phyloP scores from a whole-genome alignment of 257 asterid genomes.

The Solanum ahanhuiri region DNA sequence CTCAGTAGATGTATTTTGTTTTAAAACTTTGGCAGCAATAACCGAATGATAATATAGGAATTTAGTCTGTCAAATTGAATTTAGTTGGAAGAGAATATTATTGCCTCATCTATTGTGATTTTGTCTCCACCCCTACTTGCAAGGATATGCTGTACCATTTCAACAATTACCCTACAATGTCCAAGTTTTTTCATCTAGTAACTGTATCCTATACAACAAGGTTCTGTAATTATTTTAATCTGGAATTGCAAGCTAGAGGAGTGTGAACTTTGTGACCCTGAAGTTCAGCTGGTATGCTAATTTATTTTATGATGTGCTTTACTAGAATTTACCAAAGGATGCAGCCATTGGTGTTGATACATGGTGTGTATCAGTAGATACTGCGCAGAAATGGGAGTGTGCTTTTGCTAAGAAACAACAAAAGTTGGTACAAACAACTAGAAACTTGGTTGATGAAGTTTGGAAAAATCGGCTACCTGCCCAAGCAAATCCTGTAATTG shows the following conservation, averaged over 20 bases:
- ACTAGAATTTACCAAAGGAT: slow-evolving; percentile 60
- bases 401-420: slow-evolving; percentile 64
- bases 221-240: not conserved
- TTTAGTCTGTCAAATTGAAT: not conserved
- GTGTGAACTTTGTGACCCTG: not conserved
- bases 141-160: not conserved
- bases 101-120: not conserved
- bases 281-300: not conserved
- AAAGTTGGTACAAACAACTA: slow-evolving; percentile 53
- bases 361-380: slow-evolving; percentile 88
- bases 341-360: slow-evolving; percentile 84
- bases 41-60: not conserved
- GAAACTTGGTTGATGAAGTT: slow-evolving; percentile 82
- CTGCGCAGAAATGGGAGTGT: slow-evolving; percentile 79
- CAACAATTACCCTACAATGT: not conserved
- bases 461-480: slow-evolving; percentile 71
- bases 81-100: not conserved
- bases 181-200: not conserved
- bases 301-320: slow-evolving; percentile 12
- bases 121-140: not conserved
- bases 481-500: slow-evolving; percentile 54
- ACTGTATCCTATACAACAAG: not conserved
- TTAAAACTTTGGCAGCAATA: not conserved
- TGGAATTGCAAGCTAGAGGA: not conserved
- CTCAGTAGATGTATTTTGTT: not conserved